Percentiles rank a stretch among this genome's conserved stretches.
Evolutionary conservation across 108 stramenopile species (phyloP).

Genomic region (Epithemia pelagica): DNA sequence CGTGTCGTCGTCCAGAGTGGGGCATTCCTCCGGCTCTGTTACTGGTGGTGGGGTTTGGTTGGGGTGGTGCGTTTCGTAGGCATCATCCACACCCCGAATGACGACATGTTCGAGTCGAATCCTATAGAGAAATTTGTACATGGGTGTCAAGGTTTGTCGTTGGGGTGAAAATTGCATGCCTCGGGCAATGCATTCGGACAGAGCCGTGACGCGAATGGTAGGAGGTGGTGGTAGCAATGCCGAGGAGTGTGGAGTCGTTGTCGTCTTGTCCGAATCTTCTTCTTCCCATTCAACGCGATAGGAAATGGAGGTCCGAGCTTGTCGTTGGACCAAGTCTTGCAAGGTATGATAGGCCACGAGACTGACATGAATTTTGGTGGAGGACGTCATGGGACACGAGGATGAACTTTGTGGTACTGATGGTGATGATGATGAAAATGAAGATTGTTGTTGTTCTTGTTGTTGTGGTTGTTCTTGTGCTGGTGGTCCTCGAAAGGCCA

Average conservation of each 20-base stretch:
- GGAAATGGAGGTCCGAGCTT: background rate
- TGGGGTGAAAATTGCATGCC: background rate
- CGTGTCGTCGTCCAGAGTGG: too few relatives aligned
- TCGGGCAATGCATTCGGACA: conserved; percentile 14
- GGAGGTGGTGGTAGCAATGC: background rate
- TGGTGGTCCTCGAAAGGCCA: background rate
- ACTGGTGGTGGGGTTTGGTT: background rate
- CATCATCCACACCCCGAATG: too few relatives aligned
- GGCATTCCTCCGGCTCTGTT: too few relatives aligned
- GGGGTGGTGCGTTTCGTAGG: too few relatives aligned
- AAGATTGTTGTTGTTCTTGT: background rate
- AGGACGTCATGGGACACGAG: background rate
- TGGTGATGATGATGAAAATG: background rate
- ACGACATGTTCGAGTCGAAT: conserved; percentile 28
- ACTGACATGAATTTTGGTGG: background rate
- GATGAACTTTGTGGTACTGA: too few relatives aligned
- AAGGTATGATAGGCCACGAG: background rate
- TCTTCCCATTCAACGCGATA: background rate
- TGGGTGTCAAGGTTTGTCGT: conserved; percentile 11
- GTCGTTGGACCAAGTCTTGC: background rate
- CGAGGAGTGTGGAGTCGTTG: background rate
- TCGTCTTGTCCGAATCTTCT: background rate
- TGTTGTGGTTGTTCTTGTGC: background rate
- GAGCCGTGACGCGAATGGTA: background rate
- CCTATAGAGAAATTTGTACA: conserved; percentile 42